Percentiles rank a stretch among this genome's conserved stretches.
phyloP scores from a whole-genome alignment of 164 flowering plant genomes.

The Aristolochia contorta region DNA sequence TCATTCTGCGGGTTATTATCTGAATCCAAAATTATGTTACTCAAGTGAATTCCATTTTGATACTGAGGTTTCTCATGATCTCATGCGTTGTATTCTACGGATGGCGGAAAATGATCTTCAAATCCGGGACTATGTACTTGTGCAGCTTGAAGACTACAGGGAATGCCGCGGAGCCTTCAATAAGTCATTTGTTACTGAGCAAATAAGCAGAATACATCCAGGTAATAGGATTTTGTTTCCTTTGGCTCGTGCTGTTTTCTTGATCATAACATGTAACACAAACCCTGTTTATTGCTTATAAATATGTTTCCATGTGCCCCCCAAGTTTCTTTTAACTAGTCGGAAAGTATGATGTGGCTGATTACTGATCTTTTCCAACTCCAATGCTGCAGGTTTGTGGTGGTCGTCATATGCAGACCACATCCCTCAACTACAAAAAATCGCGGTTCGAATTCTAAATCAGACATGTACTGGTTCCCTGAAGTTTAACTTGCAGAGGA shows the following conservation, averaged over 20 bases:
- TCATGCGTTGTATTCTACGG: constrained; percentile 31
- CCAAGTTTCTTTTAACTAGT: too few relatives aligned
- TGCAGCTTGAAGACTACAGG: constrained; percentile 41
- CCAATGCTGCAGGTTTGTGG: constrained; percentile 41
- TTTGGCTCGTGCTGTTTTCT: background rate
- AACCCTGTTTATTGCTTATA: too few relatives aligned
- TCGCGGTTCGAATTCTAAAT: constrained; percentile 43
- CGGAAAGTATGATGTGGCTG: too few relatives aligned
- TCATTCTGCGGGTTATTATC: constrained; percentile 58
- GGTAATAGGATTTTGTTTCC: constrained; percentile 18
- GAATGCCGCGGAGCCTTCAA: constrained; percentile 27
- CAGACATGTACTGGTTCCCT: constrained; percentile 50
- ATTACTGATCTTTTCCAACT: too few relatives aligned
- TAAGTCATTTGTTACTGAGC: constrained; percentile 17
- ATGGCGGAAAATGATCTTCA: constrained; percentile 22
- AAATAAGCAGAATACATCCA: constrained; percentile 28
- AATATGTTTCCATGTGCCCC: too few relatives aligned
- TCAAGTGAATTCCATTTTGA: constrained; percentile 37
- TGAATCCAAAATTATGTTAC: constrained; percentile 48
- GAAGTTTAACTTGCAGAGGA: constrained; percentile 33
- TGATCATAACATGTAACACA: too few relatives aligned
- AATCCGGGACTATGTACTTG: constrained; percentile 20
- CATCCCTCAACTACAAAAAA: constrained; percentile 47
- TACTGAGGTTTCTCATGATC: constrained; percentile 46
- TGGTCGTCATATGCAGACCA: constrained; percentile 49